Percentiles rank a stretch among this genome's conserved stretches.
Conservation (phyloP, 768 basidiomycete species). For the Steccherinum ochraceum region DNA sequence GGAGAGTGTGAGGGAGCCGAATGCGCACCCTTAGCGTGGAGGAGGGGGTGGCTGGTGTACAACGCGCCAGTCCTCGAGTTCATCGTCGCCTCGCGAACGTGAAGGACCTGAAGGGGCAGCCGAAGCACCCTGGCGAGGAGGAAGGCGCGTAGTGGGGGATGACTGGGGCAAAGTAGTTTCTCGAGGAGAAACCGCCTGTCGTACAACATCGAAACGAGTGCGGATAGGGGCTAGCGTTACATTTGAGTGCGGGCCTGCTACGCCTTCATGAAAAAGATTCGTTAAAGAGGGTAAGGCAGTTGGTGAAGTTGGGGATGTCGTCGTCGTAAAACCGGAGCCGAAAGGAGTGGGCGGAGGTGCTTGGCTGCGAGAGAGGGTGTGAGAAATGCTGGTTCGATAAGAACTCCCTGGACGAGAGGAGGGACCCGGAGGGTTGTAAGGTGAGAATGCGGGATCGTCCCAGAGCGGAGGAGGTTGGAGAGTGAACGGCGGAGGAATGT, state of each 20-base stretch:
- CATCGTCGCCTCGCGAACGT: not conserved
- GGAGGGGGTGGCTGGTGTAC: not conserved
- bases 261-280: not conserved
- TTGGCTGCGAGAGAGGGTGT: not conserved
- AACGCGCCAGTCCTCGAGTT: not conserved
- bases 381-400: not conserved
- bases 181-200: not conserved
- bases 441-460: slow-evolving; percentile 39
- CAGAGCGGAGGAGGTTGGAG: slow-evolving; percentile 65
- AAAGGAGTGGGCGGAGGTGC: slow-evolving; percentile 1
- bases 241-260: not conserved
- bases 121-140: not conserved
- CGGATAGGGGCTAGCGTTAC: slow-evolving; percentile 1
- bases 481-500: slow-evolving; percentile 51
- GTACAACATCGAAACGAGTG: not conserved
- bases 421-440: slow-evolving; percentile 18
- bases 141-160: not conserved
- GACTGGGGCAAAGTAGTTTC: not conserved
- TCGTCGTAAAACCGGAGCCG: not conserved
- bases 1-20: not conserved
- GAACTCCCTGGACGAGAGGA: slow-evolving; percentile 4
- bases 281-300: not conserved
- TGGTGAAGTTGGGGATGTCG: not conserved
- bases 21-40: not conserved
- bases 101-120: not conserved